Base-by-base conservation (phyloP, 2,329 filamentous ascomycete genomes). In the Neonectria coccinea region DNA sequence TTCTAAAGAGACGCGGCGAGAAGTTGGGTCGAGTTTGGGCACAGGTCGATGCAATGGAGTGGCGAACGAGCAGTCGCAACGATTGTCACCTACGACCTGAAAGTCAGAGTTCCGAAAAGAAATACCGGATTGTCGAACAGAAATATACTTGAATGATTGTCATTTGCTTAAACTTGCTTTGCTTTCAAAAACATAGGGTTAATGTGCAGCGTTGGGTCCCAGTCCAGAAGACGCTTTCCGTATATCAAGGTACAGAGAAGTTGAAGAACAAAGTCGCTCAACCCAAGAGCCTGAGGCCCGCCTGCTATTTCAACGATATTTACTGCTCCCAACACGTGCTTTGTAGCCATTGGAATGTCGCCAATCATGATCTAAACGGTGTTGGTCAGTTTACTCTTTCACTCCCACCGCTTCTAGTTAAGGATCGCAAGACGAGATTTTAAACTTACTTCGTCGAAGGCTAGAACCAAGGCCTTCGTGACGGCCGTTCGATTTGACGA, bases 361-460 rank as follows among this genome's bases (percentile, higher is more conserved):
- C 57, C 42, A 2, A 66, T 18, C 64, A 67, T 62, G 3, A 68
- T 27, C 66, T 68, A 16, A 3, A 7, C 14, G 1, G 20, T 5
- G 25, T 27, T 18, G 25, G 54, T 57, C 5, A 45, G 31, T 16
- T 53, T 6, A 8, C 7, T 0, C 11, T 12, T 7, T 4, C 1
- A 2, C 5, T 3, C 16, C 1, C 2, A 14, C n/a, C 4, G 2
- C 7, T 8, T 4, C 16, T 18, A 0, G 20, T 27, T 7, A 27
- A 20, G 6, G 7, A 18, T 18, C 14, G 14, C 27, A 10, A 31
- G 4, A 51, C 6, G 2, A 8, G 2, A 51, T 2, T 20, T 29
- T 20, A 6, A 6, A 1, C 55, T 53, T n/a, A 68, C 66, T 44
- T 68, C 66, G 14, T 68, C 66, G 6, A 68, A 52, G 1, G 52